Conservation (phyloP, 2,329 filamentous ascomycete species). For the Nemania sp. region DNA sequence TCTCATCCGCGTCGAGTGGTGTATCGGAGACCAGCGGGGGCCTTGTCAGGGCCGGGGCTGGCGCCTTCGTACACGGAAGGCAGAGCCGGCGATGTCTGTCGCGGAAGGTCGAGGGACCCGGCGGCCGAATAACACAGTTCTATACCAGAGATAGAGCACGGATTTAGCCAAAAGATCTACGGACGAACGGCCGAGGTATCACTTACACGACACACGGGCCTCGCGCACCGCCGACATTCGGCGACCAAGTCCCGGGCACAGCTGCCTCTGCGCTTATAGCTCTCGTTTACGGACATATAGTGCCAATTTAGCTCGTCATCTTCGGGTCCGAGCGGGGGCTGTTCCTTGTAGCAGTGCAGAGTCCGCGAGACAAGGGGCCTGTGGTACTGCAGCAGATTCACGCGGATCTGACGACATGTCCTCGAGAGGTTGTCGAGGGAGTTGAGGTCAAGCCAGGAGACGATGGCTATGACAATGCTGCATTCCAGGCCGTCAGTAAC, state of each 20-base stretch:
- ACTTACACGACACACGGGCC: constrained; percentile 79
- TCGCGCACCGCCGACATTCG: constrained; percentile 78
- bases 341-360: constrained; percentile 79
- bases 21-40: constrained; percentile 50
- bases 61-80: constrained; percentile 71
- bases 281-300: constrained; percentile 55
- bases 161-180: background rate
- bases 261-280: constrained; percentile 66
- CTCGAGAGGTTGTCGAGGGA: constrained; percentile 81
- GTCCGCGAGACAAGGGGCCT: constrained; percentile 73
- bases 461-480: constrained; percentile 78
- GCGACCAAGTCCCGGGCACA: constrained; percentile 89
- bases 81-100: constrained; percentile 84
- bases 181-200: background rate
- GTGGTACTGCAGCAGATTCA: constrained; percentile 78
- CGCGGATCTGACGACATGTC: constrained; percentile 79
- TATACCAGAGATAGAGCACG: constrained; percentile 44
- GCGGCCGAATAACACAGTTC: constrained; percentile 91
- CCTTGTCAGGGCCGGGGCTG: constrained; percentile 61
- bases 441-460: constrained; percentile 81
- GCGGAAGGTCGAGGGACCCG: constrained; percentile 67
- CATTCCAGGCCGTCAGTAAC: constrained; percentile 20
- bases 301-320: constrained; percentile 63
- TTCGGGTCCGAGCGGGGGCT: constrained; percentile 56
- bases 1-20: constrained; percentile 55